Evolutionary conservation across 345 rosid genomes (phyloP).

Genomic region (Linum trigynum): DNA sequence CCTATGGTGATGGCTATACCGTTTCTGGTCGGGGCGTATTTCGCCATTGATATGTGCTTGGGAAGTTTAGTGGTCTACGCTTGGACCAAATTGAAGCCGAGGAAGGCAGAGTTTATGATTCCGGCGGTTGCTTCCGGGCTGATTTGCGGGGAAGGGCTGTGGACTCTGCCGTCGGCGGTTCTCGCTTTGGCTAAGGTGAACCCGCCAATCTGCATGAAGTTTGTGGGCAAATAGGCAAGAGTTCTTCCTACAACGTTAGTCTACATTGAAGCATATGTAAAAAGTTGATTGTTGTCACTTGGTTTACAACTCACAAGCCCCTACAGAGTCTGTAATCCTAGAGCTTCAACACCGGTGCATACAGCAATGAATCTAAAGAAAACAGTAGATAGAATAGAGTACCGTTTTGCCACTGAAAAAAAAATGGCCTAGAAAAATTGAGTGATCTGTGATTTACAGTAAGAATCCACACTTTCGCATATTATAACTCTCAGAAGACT

Average conservation of each 20-base stretch:
- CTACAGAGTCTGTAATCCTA: too few relatives aligned
- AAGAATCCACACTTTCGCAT: too few relatives aligned
- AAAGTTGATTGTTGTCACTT: too few relatives aligned
- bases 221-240: slow-evolving; percentile 33
- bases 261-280: too few relatives aligned
- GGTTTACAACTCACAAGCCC: too few relatives aligned
- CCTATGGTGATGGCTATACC: slow-evolving; percentile 90
- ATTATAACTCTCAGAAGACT: neutral
- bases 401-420: too few relatives aligned
- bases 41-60: slow-evolving; percentile 77
- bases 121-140: slow-evolving; percentile 86
- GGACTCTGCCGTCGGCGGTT: slow-evolving; percentile 75
- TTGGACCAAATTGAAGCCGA: slow-evolving; percentile 51
- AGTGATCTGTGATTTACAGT: too few relatives aligned
- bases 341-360: too few relatives aligned
- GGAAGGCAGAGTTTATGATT: slow-evolving; percentile 63
- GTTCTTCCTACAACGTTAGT: too few relatives aligned
- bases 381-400: too few relatives aligned
- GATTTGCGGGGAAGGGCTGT: slow-evolving; percentile 86
- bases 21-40: slow-evolving; percentile 80
- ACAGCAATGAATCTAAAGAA: too few relatives aligned
- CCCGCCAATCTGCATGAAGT: slow-evolving; percentile 90
- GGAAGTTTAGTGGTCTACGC: slow-evolving; percentile 62
- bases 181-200: slow-evolving; percentile 74
- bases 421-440: too few relatives aligned